phyloP scores from a whole-genome alignment of 306 rosid species.

The Cucurbita maxima region DNA sequence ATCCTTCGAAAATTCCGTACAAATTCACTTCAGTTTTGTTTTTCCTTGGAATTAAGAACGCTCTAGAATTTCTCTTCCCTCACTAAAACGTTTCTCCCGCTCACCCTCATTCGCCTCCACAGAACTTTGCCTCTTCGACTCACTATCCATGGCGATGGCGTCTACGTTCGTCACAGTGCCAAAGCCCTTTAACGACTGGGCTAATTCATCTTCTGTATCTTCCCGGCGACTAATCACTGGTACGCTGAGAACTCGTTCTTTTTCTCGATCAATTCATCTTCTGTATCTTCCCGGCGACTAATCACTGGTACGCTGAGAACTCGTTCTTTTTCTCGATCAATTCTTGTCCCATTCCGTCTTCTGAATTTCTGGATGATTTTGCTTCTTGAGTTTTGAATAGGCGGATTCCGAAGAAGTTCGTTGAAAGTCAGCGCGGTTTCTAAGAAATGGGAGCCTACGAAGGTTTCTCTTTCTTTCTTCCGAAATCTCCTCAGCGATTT shows the following conservation, averaged over 20 bases:
- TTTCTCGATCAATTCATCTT: constrained; percentile 8
- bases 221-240: constrained; percentile 23
- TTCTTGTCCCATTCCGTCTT: not conserved
- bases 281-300: constrained; percentile 28
- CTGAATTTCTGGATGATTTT: not conserved
- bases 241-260: not conserved
- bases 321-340: not conserved
- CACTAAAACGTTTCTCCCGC: not conserved
- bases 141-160: constrained; percentile 44
- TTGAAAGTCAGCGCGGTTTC: constrained; percentile 41
- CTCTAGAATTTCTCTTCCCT: not conserved
- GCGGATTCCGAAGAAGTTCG: constrained; percentile 38
- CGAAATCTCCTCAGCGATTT: not conserved
- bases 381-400: constrained; percentile 21
- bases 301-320: constrained; percentile 18
- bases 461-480: constrained; percentile 15
- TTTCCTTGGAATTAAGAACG: not conserved
- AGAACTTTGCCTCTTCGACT: not conserved
- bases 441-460: constrained; percentile 55
- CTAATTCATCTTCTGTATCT: constrained; percentile 27
- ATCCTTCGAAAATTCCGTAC: not conserved
- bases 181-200: constrained; percentile 27
- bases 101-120: not conserved
- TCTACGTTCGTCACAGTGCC: constrained; percentile 40
- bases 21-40: not conserved